Conservation (phyloP, 164 flowering plant species). For the Echeveria elegans region DNA sequence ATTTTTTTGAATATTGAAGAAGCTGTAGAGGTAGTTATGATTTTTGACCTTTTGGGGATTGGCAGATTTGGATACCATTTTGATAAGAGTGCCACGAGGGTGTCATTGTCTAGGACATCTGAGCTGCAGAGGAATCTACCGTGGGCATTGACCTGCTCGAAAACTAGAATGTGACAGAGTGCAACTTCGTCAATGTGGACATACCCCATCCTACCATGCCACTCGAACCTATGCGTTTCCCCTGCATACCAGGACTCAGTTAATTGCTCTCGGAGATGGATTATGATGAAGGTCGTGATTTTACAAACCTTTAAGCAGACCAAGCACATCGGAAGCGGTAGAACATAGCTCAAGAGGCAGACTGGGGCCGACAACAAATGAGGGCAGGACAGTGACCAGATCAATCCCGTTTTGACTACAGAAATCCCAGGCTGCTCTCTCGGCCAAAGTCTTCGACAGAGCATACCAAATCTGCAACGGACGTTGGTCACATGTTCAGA, state of each 20-base stretch:
- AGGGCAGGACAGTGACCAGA: slow-evolving; percentile 66
- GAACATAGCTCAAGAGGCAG: slow-evolving; percentile 50
- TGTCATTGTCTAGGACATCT: slow-evolving; percentile 42
- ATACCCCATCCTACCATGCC: slow-evolving; percentile 91
- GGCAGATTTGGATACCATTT: slow-evolving; percentile 52
- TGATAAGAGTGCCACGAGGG: slow-evolving; percentile 38
- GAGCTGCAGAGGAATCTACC: slow-evolving; percentile 83
- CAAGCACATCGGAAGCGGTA: slow-evolving; percentile 73
- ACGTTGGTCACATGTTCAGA: no score
- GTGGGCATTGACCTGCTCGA: slow-evolving; percentile 38
- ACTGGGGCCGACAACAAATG: slow-evolving; percentile 76
- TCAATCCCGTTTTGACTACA: slow-evolving; percentile 54
- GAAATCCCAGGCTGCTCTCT: slow-evolving; percentile 82
- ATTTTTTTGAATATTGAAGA: neutral
- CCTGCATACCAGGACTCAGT: slow-evolving; percentile 28
- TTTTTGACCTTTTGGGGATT: slow-evolving; percentile 42
- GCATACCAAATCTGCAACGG: slow-evolving; percentile 64
- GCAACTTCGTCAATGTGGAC: slow-evolving; percentile 95
- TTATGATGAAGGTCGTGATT: neutral
- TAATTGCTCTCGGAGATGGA: neutral
- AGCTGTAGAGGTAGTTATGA: neutral
- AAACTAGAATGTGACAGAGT: slow-evolving; percentile 60
- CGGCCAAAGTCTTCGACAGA: slow-evolving; percentile 69
- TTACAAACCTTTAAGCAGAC: slow-evolving; percentile 56
- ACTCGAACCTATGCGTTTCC: slow-evolving; percentile 44